Percentiles rank a stretch among this genome's conserved stretches.
phyloP scores from a whole-genome alignment of 177 flowering plant genomes.

The Tripterygium wilfordii region DNA sequence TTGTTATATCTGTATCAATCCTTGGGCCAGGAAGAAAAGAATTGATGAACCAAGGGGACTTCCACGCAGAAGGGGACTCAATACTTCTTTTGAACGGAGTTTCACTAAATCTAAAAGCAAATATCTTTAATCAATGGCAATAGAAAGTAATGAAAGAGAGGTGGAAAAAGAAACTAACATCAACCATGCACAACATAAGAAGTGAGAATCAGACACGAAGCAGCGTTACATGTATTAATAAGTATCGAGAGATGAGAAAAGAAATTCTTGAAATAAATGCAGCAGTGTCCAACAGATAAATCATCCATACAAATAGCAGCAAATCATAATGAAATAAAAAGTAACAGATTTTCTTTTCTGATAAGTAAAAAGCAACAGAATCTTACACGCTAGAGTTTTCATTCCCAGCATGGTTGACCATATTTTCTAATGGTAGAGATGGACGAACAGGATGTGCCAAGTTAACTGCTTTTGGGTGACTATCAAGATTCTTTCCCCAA shows the following conservation, averaged over 20 bases:
- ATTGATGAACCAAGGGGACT: slow-evolving; percentile 82
- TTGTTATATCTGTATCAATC: slow-evolving; percentile 64
- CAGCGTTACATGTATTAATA: background rate
- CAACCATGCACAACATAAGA: background rate
- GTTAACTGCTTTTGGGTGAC: slow-evolving; percentile 18
- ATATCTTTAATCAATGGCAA: slow-evolving; percentile 7
- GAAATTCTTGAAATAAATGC: no score
- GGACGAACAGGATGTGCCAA: slow-evolving; percentile 21
- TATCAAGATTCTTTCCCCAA: slow-evolving; percentile 27
- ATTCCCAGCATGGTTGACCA: slow-evolving; percentile 27
- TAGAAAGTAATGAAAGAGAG: background rate
- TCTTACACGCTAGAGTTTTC: slow-evolving; percentile 58
- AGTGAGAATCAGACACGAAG: background rate
- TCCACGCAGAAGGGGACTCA: slow-evolving; percentile 97
- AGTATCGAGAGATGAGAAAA: no score
- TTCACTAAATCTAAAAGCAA: slow-evolving; percentile 49
- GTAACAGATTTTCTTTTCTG: no score
- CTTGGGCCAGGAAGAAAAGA: slow-evolving; percentile 62
- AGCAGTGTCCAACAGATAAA: no score
- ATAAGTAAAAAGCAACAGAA: background rate
- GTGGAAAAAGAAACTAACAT: background rate
- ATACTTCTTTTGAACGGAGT: slow-evolving; percentile 76
- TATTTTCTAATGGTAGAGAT: slow-evolving; percentile 25
- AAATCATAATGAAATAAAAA: no score
- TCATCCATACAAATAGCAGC: background rate